Conservation (phyloP, 2,329 filamentous ascomycete species). For the Sporothrix protearum region DNA sequence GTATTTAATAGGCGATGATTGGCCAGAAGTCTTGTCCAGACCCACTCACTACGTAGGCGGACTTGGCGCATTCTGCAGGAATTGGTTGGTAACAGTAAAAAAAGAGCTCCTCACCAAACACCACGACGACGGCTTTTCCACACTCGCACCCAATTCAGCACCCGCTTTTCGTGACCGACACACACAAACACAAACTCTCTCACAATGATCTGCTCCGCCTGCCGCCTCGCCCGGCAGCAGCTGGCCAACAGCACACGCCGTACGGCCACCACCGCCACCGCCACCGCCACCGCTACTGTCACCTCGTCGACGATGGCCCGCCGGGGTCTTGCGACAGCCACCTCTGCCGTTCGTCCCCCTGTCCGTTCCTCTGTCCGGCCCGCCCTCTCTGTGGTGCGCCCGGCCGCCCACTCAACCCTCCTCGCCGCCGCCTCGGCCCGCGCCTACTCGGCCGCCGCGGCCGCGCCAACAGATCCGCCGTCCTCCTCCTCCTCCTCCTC, state of each 20-base stretch:
- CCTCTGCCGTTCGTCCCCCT: background rate
- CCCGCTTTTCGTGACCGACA: background rate
- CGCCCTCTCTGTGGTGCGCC: background rate
- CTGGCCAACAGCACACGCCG: slow-evolving; percentile 5
- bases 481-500: background rate
- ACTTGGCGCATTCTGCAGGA: background rate
- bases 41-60: background rate
- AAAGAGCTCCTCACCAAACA: background rate
- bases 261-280: background rate
- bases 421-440: background rate
- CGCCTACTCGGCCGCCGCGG: background rate
- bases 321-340: background rate
- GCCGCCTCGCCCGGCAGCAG: slow-evolving; percentile 21
- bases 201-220: slow-evolving; percentile 20
- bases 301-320: background rate
- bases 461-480: background rate
- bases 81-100: background rate
- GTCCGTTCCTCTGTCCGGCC: background rate
- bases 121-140: background rate
- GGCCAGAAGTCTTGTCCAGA: background rate
- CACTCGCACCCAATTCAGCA: background rate
- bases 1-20: background rate
- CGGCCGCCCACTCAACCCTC: background rate
- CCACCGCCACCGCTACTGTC: too few species aligned
- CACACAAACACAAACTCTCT: too few species aligned